Base-by-base conservation (phyloP, 257 asterid species). In the Solanum bulbocastanum region DNA sequence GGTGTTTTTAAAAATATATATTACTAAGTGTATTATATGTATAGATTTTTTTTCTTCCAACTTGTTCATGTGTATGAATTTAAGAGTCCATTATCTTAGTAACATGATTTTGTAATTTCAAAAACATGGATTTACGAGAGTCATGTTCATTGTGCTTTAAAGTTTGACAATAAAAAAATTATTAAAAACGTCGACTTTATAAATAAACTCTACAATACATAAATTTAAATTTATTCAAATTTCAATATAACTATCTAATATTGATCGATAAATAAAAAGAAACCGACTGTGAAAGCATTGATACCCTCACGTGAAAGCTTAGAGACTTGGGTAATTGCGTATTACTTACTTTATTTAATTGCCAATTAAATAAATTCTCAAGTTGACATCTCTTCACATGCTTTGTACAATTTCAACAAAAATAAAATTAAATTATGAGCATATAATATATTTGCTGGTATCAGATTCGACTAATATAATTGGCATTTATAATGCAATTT, bases 331-430 rank as follows among this genome's bases (percentile, higher is more conserved):
- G 85, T 27, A 83, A 69, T 84, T 69, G 89, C 60, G 16, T 81
- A 69, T 84, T 42, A 87, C 36, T 16, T 79, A 18, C 39, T 79
- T 87, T 85, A 15, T 83, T 35, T 65, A 13, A 69, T 86, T 35
- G 72, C n/a, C 22, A 46, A 66, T 36, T 90, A 83, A 79, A 16
- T 71, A 83, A 87, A 89, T 87, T 88, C 92, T 88, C 74, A 35
- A 76, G 72, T 62, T 78, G 88, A 87, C 87, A 90, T 81, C 68
- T 85, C 91, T 87, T 88, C 93, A 92, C 95, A 94, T 94, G 95
- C 79, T 90, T 84, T 33, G 35, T 71, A 83, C 30, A 49, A 49
- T 81, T 15, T 82, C 68, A 81, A 49, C 20, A 81, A 81, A 46
- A 81, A 46, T 1, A 0, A 18, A 27, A 46, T 27, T 10, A 46